Conservation (phyloP, 2,329 filamentous ascomycete genomes). For the Bertia moriformis region DNA sequence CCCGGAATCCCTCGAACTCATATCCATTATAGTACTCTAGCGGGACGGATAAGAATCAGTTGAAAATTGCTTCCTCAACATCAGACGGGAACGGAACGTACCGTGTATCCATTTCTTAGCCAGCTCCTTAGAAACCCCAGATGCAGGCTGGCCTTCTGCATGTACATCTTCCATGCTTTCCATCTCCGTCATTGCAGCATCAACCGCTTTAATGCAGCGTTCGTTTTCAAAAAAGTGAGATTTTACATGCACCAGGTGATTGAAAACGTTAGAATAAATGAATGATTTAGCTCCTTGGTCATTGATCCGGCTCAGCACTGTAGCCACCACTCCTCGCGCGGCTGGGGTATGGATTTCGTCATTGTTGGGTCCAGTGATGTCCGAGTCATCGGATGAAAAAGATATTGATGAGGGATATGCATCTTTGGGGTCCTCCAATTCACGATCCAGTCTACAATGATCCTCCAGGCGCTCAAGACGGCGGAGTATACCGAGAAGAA, state of each 20-base stretch:
- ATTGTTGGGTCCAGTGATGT: background rate
- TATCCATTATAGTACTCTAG: background rate
- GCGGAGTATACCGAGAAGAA: background rate
- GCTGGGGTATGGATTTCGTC: background rate
- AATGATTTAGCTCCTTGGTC: background rate
- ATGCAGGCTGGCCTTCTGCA: background rate
- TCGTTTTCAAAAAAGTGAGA: background rate
- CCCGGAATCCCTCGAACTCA: background rate
- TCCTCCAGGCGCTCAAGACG: background rate
- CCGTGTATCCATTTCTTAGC: background rate
- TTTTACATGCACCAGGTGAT: background rate
- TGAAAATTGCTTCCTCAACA: background rate
- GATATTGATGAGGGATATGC: background rate
- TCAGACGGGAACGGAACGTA: background rate
- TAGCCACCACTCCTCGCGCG: background rate
- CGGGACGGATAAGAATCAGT: background rate
- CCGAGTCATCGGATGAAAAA: background rate
- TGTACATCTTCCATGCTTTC: background rate
- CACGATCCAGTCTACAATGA: background rate
- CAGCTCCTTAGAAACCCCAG: background rate
- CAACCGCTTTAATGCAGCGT: background rate
- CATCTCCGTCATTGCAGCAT: background rate
- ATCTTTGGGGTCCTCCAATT: background rate
- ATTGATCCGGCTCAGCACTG: background rate
- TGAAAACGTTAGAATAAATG: background rate